Percentiles rank a stretch among this genome's conserved stretches.
phyloP scores from a whole-genome alignment of 345 rosid genomes.

The Boechera stricta region DNA sequence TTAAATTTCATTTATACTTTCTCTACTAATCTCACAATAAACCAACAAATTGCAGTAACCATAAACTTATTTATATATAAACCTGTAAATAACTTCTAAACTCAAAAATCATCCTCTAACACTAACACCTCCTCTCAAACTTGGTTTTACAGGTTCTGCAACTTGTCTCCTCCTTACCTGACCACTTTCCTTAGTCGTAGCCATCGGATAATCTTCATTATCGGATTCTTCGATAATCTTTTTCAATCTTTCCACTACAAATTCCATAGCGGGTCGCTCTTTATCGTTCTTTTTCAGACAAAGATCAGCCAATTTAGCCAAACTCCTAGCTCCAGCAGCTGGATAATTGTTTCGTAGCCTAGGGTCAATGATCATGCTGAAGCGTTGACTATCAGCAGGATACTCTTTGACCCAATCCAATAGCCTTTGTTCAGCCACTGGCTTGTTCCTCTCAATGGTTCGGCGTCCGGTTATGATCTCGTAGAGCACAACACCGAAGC shows the following conservation, averaged over 20 bases:
- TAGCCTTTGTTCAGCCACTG: slow-evolving; percentile 64
- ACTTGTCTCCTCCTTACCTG: slow-evolving; percentile 29
- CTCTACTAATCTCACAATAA: slow-evolving; percentile 13
- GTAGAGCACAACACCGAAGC: slow-evolving; percentile 85
- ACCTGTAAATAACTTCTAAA: neutral
- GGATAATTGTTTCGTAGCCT: slow-evolving; percentile 66
- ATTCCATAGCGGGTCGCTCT: slow-evolving; percentile 75
- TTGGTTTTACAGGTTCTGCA: slow-evolving; percentile 26
- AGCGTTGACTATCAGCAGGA: slow-evolving; percentile 67
- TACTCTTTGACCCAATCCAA: slow-evolving; percentile 79
- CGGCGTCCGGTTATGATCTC: slow-evolving; percentile 87
- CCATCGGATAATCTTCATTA: slow-evolving; percentile 20
- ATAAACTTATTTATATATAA: slow-evolving; percentile 2
- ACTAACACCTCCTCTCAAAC: slow-evolving; percentile 36
- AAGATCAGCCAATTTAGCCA: slow-evolving; percentile 73
- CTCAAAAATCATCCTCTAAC: slow-evolving; percentile 37
- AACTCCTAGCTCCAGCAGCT: slow-evolving; percentile 53
- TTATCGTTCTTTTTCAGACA: slow-evolving; percentile 68
- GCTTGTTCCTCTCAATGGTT: slow-evolving; percentile 71
- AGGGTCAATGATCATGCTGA: slow-evolving; percentile 68
- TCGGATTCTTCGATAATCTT: slow-evolving; percentile 54
- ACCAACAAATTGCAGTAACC: slow-evolving; percentile 11
- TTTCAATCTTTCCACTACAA: slow-evolving; percentile 62
- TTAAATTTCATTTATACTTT: neutral
- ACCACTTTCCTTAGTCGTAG: slow-evolving; percentile 20